Base-by-base conservation (phyloP, 225 moss, liverwort and hornwort genomes). In the Pseudisothecium myosuroides region DNA sequence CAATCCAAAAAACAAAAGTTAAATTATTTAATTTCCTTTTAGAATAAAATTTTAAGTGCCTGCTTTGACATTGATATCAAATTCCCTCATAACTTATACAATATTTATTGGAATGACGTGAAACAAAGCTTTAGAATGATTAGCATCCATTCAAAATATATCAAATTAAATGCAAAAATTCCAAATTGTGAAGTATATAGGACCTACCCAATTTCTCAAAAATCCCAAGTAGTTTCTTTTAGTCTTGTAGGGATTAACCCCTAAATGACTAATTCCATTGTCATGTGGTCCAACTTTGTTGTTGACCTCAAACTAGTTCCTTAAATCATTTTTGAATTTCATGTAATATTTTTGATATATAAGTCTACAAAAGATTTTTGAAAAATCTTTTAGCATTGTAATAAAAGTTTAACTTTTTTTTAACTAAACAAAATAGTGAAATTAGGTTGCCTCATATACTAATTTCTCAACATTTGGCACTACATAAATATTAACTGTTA, bases 161-260 rank as follows among this genome's bases (percentile, higher is more conserved):
- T 1, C 68, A 39, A 68, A 39, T 68, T 39, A 6, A 3, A 22
- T 67, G n/a, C 67, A 67, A 68, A 68, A 23, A 55, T 23, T 23
- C 2, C 68, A 39, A 39, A 23, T 68, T 68, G 21, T n/a, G 4
- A 39, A 39, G 7, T 23, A 23, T 23, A n/a, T 23, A 23, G 39
- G n/a, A 4, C 7, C 4, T 37, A 7, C 7, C 4, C 0, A 23
- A 39, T 7, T 23, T 68, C 4, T 23, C 13, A 23, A 68, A 64
- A 67, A 36, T 6, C 6, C n/a, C 12, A 67, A 11, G 23, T n/a
- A 13, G 7, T 13, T 13, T 68, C 7, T n/a, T 12, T 22, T n/a
- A 23, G 21, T 68, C 7, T 1, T 69, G 0, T 13, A 69, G 13
- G 4, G 12, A 1, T 68, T 12, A 23, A 36, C 11, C 4, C 7